These are phyloP conservation scores for Ambrosia artemisiifolia DNA, from an alignment of 129 eudicot genomes.

Conservation along the genomic window DNA sequence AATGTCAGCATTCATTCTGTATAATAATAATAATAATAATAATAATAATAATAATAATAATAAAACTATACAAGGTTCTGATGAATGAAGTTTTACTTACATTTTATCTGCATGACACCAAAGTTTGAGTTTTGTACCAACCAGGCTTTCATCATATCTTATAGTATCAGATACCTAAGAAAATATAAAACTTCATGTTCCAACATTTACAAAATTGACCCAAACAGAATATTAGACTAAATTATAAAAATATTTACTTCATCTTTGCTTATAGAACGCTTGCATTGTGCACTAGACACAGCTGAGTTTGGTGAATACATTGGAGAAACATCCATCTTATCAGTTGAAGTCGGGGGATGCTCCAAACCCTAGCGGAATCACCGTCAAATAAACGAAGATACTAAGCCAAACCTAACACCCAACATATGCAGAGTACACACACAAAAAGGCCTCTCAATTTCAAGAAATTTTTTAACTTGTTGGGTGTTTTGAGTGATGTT, in stretches of 20 bases:
- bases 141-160: constrained; percentile 45
- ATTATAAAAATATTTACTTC: constrained; percentile 32
- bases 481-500: too few species aligned
- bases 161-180: constrained; percentile 42
- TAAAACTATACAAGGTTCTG: background rate
- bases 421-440: background rate
- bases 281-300: constrained; percentile 51
- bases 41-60: too few species aligned
- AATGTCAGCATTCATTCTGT: constrained; percentile 12
- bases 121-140: constrained; percentile 70
- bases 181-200: background rate
- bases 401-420: constrained; percentile 12
- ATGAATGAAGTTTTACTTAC: constrained; percentile 26
- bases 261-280: constrained; percentile 48
- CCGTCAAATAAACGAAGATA: constrained; percentile 18
- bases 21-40: background rate
- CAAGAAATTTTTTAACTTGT: background rate
- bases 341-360: constrained; percentile 39
- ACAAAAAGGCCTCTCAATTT: background rate
- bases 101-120: constrained; percentile 77
- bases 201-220: constrained; percentile 12
- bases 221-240: background rate
- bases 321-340: constrained; percentile 39
- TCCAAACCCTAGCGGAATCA: constrained; percentile 33
- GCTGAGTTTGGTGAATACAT: constrained; percentile 47